Evolutionary conservation across 2,329 filamentous ascomycete genomes (phyloP), one percentile per base, ranked within the genome.

Genomic region (Aspergillus brunneoviolaceus): DNA sequence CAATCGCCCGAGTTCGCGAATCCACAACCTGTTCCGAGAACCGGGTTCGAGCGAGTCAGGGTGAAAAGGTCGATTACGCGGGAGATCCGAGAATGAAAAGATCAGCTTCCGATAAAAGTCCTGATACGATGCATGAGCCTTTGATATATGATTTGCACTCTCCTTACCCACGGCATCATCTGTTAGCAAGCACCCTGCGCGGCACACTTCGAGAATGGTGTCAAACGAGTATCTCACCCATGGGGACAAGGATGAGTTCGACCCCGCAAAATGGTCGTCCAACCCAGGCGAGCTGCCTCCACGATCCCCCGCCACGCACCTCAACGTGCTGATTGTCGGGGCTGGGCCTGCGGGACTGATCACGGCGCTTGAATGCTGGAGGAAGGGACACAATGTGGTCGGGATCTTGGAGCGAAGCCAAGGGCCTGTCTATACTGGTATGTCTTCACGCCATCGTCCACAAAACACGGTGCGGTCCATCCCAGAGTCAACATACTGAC

Each of bases 351-450:
- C 62, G 11, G 71, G 70, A 19, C 55, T 74, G 19, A 64, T 66
- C 42, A 58, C 69, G 9, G 64, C 64, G 1, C 56, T 73, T 6
- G 71, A 74, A 57, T 70, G 68, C 59, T 67, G 67, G 57, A 65
- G 71, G 35, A 70, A 71, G 52, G 71, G 71, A 14, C 68, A 70
- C 53, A 51, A 67, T 9, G 51, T 61, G 9, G 68, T 72, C n/a
- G 58, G 65, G 19, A 60, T 74, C 21, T 45, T 72, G 4, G 71
- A 73, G 68, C 10, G 60, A 31, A 53, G 47, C 35, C 29, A 52
- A 1, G 51, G 57, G 4, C 57, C 57, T 42, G 57, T 61, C 42
- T 59, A 55, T 53, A 59, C 33, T 27, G 58, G 51, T 48, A 14
- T 31, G 12, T 35, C 16, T 2, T 9, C 27, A 29, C 9, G 2